Conservation (phyloP, 306 rosid genomes). For the Gleditsia sinensis region DNA sequence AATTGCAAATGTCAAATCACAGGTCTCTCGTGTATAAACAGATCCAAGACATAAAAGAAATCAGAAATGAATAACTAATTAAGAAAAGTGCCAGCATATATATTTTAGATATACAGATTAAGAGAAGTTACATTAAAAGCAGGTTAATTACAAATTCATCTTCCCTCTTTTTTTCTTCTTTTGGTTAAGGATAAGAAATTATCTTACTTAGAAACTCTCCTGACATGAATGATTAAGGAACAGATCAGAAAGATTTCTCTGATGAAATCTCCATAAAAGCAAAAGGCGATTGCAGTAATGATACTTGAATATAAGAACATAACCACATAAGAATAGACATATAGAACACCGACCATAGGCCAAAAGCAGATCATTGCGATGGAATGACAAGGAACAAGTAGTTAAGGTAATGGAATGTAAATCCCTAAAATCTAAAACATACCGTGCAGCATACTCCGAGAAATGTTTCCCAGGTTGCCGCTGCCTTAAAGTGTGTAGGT, state of each 20-base stretch:
- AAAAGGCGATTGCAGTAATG: conserved; percentile 8
- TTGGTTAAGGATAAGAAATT: conserved; percentile 5
- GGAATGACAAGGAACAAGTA: conserved; percentile 17
- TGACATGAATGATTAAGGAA: not conserved
- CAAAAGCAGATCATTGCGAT: conserved; percentile 1
- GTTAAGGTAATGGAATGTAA: conserved; percentile 13
- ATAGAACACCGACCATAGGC: not conserved
- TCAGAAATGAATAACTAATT: not conserved
- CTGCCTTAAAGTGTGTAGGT: conserved; percentile 96
- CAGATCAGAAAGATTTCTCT: not conserved
- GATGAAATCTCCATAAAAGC: conserved; percentile 11
- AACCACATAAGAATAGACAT: not conserved
- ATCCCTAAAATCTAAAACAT: conserved; percentile 34
- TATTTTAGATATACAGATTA: not conserved
- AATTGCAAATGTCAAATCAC: conserved; percentile 12
- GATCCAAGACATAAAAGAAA: not conserved
- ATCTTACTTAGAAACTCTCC: not conserved
- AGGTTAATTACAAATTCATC: not conserved
- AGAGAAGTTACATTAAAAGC: not conserved
- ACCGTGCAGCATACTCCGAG: conserved; percentile 99
- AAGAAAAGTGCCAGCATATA: not conserved
- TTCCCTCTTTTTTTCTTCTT: conserved; percentile 15
- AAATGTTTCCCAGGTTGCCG: conserved; percentile 98
- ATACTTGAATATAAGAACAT: conserved; percentile 16
- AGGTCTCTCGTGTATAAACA: not conserved